Percentiles rank a stretch among this genome's conserved stretches.
These are phyloP conservation scores for Pancytospora philotis DNA, from an alignment of 371 early-diverging fungal species.

Conservation along the genomic window DNA sequence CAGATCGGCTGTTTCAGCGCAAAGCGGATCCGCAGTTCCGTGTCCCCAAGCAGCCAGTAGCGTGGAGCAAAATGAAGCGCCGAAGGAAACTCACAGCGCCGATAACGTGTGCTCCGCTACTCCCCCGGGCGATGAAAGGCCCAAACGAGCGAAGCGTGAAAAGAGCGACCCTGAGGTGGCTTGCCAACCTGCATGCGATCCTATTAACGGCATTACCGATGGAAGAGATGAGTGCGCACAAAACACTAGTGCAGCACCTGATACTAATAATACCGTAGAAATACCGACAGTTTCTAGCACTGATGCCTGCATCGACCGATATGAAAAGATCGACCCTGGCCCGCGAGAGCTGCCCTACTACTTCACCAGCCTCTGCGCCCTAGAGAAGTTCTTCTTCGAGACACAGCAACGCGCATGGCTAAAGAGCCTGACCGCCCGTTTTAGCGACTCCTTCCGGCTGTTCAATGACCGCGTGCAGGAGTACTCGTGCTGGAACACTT, in stretches of 20 bases:
- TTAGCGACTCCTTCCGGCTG: constrained; percentile 60
- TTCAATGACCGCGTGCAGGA: constrained; percentile 49
- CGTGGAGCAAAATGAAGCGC: neutral
- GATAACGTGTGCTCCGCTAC: neutral
- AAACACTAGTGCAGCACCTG: no score
- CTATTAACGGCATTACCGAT: neutral
- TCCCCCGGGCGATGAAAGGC: neutral
- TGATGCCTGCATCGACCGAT: neutral
- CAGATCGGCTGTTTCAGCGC: neutral
- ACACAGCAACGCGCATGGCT: constrained; percentile 66
- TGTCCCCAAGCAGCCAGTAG: no score
- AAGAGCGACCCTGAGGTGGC: no score
- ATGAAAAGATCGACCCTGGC: constrained; percentile 8
- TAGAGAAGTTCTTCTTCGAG: constrained; percentile 63
- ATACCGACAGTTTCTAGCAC: no score
- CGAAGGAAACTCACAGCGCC: neutral
- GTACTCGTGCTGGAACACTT: constrained; percentile 67
- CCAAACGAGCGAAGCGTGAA: neutral
- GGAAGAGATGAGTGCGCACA: neutral
- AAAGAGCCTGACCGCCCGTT: constrained; percentile 56
- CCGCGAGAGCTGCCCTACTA: constrained; percentile 60
- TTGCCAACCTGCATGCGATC: no score
- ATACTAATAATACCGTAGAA: no score
- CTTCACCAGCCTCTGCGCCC: constrained; percentile 61
- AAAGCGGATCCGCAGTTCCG: no score